Evolutionary conservation across 352 stramenopile species (phyloP), one percentile per base, ranked within the genome.

Genomic region (Phytophthora sojae): DNA sequence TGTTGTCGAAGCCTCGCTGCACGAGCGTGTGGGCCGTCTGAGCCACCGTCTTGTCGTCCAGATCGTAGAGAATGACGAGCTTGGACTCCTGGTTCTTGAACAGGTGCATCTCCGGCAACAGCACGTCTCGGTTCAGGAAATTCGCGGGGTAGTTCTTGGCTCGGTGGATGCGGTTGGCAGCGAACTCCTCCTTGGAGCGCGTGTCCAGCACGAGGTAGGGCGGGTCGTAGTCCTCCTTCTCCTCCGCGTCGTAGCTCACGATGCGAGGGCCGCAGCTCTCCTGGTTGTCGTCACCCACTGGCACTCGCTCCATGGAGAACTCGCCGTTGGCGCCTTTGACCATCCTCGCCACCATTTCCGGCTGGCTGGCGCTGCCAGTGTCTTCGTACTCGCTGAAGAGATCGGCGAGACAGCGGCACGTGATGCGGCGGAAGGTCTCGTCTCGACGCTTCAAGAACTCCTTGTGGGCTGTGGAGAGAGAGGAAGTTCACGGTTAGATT

Each of bases 381-480:
- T 91, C 83, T 66, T 94, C 85, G 56, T 96, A 93, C 60, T 94
- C 86, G 42, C 51, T 45, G 37, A 96, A 91, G n/a, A 96, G 77
- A 50, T 93, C 86, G 6, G 85, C 81, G 0, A 96, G 76, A 39
- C 85, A 90, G n/a, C 77, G 65, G 37, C 76, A 83, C 2, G 81
- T 91, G 12, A 96, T 83, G 12, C 88, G 86, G 50, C 77, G 81
- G 67, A 96, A 96, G 8, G 81, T 90, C 69, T 96, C 88, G 39
- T 96, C 86, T n/a, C 85, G 77, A 1, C 86, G 83, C 75, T 92
- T 92, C 12, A 96, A 66, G 39, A 93, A 94, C 70, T 96, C 86
- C 32, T 91, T 93, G 56, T 81, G 79, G 25, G 88, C 86, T 93
- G 67, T 17, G 17, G 49, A 7, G 35, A 11, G 26, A 42, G 26